Evolutionary conservation across 352 stramenopile genomes (phyloP).

Genomic region (Peronosclerospora sorghi): DNA sequence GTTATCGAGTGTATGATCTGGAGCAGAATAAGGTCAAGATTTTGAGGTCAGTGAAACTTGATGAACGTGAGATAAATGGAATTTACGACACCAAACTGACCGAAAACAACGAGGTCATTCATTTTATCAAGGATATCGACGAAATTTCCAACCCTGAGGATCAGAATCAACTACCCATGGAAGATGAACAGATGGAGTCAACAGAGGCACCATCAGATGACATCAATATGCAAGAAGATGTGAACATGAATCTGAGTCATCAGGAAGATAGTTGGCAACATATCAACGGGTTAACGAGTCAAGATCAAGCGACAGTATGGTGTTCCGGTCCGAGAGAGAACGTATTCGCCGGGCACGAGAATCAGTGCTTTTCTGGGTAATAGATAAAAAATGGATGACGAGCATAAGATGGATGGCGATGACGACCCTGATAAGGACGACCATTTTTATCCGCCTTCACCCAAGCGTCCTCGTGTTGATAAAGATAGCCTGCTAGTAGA

Average conservation of each 20-base stretch:
- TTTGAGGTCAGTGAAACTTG: conserved; percentile 5
- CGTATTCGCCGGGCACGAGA: neutral
- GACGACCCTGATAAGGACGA: no score
- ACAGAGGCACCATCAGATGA: no score
- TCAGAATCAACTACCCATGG: no score
- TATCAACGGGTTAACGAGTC: no score
- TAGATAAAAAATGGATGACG: no score
- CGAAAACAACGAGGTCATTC: no score
- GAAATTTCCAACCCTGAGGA: no score
- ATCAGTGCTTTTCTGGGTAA: neutral
- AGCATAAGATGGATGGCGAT: no score
- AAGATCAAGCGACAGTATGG: neutral
- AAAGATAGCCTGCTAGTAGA: neutral
- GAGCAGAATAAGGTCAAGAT: conserved; percentile 9
- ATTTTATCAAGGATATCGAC: no score
- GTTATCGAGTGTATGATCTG: conserved; percentile 12
- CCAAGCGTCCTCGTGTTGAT: neutral
- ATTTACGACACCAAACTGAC: neutral
- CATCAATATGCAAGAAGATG: neutral
- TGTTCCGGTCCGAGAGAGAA: no score
- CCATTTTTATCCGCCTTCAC: neutral
- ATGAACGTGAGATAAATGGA: conserved; percentile 10
- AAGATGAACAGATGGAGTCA: no score
- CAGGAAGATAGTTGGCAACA: neutral
- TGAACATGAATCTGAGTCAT: neutral